Conservation (phyloP, 2,329 filamentous ascomycete species). For the Drechslera avenae region DNA sequence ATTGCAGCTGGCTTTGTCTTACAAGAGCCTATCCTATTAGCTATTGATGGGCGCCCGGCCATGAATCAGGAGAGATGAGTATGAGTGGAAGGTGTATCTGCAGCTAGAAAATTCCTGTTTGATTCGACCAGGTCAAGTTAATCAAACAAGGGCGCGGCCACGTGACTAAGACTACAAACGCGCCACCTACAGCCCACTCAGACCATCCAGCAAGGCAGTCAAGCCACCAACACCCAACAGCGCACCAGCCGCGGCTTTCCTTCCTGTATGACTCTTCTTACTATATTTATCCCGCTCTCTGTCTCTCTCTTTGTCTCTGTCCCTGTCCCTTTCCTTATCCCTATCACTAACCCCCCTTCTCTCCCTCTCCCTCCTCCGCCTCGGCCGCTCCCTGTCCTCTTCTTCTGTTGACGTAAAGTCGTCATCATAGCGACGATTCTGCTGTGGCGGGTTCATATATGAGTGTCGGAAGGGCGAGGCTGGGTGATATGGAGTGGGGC, state of each 20-base stretch:
- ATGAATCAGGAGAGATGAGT: no score
- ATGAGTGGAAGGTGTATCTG: no score
- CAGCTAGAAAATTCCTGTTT: no score
- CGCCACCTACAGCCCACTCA: slow-evolving; percentile 27
- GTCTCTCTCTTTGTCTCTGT: slow-evolving; percentile 5
- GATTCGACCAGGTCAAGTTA: no score
- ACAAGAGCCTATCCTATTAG: no score
- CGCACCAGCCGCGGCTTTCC: slow-evolving; percentile 39
- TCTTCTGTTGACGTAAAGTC: slow-evolving; percentile 30
- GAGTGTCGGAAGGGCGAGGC: slow-evolving; percentile 25
- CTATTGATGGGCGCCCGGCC: no score
- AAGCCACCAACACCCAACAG: slow-evolving; percentile 46
- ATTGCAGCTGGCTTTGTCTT: no score
- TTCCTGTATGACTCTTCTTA: slow-evolving; percentile 32
- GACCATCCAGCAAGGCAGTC: slow-evolving; percentile 45
- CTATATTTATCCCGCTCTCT: slow-evolving; percentile 7
- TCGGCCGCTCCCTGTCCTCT: slow-evolving; percentile 25
- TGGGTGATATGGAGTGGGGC: background rate
- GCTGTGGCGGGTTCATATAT: slow-evolving; percentile 6
- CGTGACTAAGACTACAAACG: no score
- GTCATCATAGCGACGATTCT: slow-evolving; percentile 19
- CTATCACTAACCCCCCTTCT: background rate
- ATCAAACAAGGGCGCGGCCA: background rate
- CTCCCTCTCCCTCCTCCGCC: slow-evolving; percentile 15
- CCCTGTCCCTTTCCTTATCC: slow-evolving; percentile 20